Evolutionary conservation across 192 early-diverging fungal species (phyloP).

Genomic region (Coemansia sp.): DNA sequence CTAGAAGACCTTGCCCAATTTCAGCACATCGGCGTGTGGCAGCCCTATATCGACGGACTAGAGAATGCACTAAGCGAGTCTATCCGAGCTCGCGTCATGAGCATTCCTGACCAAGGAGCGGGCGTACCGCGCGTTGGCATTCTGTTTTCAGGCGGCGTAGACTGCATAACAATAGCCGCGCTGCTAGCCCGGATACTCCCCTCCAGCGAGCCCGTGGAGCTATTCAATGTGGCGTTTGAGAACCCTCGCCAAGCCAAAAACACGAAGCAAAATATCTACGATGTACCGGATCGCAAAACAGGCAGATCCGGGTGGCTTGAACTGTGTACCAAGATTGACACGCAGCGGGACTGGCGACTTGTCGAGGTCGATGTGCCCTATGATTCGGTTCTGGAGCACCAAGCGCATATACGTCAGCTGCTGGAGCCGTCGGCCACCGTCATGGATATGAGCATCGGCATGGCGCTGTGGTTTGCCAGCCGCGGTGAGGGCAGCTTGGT

Average conservation of each 20-base stretch:
- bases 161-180: constrained; percentile 88
- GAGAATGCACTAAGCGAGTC: constrained; percentile 14
- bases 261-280: constrained; percentile 19
- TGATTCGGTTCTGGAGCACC: constrained; percentile 58
- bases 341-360: constrained; percentile 83
- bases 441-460: constrained; percentile 97
- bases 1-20: constrained; percentile 14
- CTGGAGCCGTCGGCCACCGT: constrained; percentile 84
- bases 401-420: constrained; percentile 63
- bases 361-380: constrained; percentile 87
- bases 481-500: constrained; percentile 65
- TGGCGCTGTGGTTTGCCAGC: constrained; percentile 96
- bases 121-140: constrained; percentile 64
- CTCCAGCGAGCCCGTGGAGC: constrained; percentile 74
- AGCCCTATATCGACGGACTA: constrained; percentile 25
- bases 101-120: constrained; percentile 18
- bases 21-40: constrained; percentile 14
- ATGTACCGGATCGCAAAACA: constrained; percentile 85
- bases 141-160: constrained; percentile 93
- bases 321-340: constrained; percentile 58
- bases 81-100: constrained; percentile 18
- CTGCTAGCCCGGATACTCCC: constrained; percentile 75
- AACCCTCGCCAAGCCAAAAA: constrained; percentile 67
- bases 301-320: constrained; percentile 59
- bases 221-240: constrained; percentile 95